Evolutionary conservation across 306 rosid genomes (phyloP).

Genomic region (Gastrolobium bilobum): DNA sequence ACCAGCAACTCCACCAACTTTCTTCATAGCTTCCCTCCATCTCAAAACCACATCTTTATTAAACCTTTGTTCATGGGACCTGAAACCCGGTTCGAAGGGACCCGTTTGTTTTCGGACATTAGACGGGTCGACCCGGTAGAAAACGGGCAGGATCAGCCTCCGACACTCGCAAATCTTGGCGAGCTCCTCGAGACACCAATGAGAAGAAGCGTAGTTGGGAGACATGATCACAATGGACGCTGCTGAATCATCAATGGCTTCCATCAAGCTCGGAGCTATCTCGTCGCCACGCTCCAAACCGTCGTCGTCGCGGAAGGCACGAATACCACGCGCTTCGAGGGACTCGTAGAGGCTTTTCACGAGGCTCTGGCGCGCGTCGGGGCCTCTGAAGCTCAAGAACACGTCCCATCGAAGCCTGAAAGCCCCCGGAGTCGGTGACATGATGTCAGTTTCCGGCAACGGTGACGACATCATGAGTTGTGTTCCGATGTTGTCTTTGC

Average conservation of each 20-base stretch:
- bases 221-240: constrained; percentile 58
- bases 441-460: background rate
- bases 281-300: constrained; percentile 51
- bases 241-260: constrained; percentile 54
- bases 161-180: constrained; percentile 32
- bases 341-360: constrained; percentile 40
- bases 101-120: constrained; percentile 44
- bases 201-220: constrained; percentile 46
- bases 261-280: constrained; percentile 3
- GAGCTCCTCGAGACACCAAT: constrained; percentile 60
- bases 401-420: constrained; percentile 51
- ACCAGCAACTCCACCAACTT: constrained; percentile 39
- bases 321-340: constrained; percentile 14
- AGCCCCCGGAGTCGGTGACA: background rate
- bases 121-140: constrained; percentile 50
- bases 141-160: constrained; percentile 53
- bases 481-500: no score
- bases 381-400: constrained; percentile 62
- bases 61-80: background rate
- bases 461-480: no score
- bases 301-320: constrained; percentile 54
- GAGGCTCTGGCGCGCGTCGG: constrained; percentile 48
- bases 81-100: constrained; percentile 30
- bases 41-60: background rate
- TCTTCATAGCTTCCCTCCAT: constrained; percentile 48